phyloP scores from a whole-genome alignment of 441 rosid genomes.

The Gossypium aridum region DNA sequence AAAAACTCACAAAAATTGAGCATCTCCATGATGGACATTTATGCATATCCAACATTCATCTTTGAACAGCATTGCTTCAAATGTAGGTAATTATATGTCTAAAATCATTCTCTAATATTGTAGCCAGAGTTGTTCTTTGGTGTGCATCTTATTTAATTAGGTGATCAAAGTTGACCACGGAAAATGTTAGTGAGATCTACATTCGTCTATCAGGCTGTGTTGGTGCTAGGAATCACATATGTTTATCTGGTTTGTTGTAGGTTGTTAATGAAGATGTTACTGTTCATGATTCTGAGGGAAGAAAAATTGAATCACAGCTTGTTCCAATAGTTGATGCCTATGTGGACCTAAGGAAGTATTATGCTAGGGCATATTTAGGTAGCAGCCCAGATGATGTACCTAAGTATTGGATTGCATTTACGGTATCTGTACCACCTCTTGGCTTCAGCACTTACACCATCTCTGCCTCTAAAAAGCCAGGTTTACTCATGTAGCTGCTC shows the following conservation, averaged over 20 bases:
- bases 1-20: neutral
- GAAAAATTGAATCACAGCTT: conserved; percentile 80
- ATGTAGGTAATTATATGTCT: neutral
- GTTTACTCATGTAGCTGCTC: conserved; percentile 26
- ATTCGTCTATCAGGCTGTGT: neutral
- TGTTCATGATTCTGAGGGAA: conserved; percentile 77
- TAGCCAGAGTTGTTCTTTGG: neutral
- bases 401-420: conserved; percentile 84
- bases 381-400: conserved; percentile 51
- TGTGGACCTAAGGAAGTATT: conserved; percentile 49
- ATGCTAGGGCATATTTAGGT: conserved; percentile 83
- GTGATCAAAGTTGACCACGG: neutral
- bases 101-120: neutral
- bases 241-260: conserved; percentile 33
- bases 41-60: neutral
- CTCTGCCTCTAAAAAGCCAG: conserved; percentile 59
- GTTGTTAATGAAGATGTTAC: conserved; percentile 53
- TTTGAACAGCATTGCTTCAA: neutral
- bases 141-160: neutral
- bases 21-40: neutral
- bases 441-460: conserved; percentile 88
- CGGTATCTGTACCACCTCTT: conserved; percentile 79
- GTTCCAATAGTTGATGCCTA: conserved; percentile 63
- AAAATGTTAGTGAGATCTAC: conserved; percentile 3
- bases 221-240: conserved; percentile 6